Base-by-base conservation (phyloP, 1,139 yeast genomes). In the Hansenula lynferdii region DNA sequence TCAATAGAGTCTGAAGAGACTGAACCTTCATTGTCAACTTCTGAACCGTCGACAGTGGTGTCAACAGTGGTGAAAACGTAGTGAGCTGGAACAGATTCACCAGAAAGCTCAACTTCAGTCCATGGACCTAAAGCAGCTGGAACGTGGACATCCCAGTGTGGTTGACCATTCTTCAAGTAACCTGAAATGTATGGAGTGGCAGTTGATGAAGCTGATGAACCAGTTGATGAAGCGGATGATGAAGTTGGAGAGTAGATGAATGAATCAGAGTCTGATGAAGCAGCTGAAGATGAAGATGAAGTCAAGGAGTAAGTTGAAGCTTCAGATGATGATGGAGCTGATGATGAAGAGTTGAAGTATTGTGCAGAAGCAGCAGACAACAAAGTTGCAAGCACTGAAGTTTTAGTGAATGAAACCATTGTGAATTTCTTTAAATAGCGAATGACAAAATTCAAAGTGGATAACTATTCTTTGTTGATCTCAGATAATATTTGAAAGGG, bases 351-450 rank as follows among this genome's bases (percentile, higher is more conserved):
- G 25, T 21, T 50, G 16, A 46, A 43, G 47, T 41, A 49, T 43
- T 49, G 54, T 36, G 54, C 54, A 18, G 51, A 47, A 22, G 45
- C 48, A 34, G 41, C 50, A 33, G 53, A 53, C 34, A 49, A 38
- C 28, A 51, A 39, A 21, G 47, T 28, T 23, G 51, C 48, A 28
- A 38, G 42, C 27, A 39, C 42, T 12, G 50, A 36, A 32, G 51
- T 33, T 43, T 44, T 43, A 26, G 40, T 42, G 41, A 44, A 36
- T 27, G 48, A 46, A 31, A 46, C 49, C 48, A 46, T 46, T 31
- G n/a, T 37, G 27, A 31, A 24, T 30, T 20, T 31, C 11, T 25
- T 17, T 29, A 8, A 35, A 30, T 36, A 40, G 34, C 29, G 35
- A 40, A 15, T 22, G 26, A 19, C 20, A 17, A 29, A 27, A n/a